Base-by-base conservation (phyloP, 345 rosid genomes). In the Arabidopsis arenosa region DNA sequence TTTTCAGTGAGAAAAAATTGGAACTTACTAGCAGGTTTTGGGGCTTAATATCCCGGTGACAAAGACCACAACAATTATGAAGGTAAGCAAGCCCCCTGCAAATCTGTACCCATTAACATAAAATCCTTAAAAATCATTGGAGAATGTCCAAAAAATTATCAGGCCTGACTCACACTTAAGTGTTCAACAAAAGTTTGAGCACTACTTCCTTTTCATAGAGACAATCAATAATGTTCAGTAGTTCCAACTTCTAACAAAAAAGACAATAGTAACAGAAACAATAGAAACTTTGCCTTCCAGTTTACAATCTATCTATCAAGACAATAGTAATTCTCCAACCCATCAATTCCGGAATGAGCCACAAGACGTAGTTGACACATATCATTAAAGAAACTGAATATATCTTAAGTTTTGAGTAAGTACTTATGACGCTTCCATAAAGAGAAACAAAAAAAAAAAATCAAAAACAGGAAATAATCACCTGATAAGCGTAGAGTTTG, bases 31-130 rank as follows among this genome's bases (percentile, higher is more conserved):
- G 86, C 77, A 88, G 76, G 82, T 90, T 90, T 79, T 90, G 96
- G 69, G 96, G 96, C 82, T 90, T 90, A 84, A 90, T 90, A 70
- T 90, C 96, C 71, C 93, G 88, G 65, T 90, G 96, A 79, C 96
- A 90, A 57, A 90, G 85, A 51, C 96, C 96, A 55, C 87, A 84
- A 76, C 89, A 88, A 55, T 85, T 87, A 82, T 90, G 93, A 66
- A 90, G 73, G 80, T 88, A 90, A 32, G 96, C 91, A 74, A 90
- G 93, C 12, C 91, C 96, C 85, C 96, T 87, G 83, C 96, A 90
- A 66, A 90, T 90, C 96, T 90, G 90, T 71, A 79, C 12, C 49
- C 75, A 68, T 45, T 74, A 39, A 57, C 59, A 70, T 44, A 40
- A 77, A 72, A 26, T 48, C n/a, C n/a, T 48, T 53, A 62, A 26